A percentile compares a stretch with the other conserved stretches of the same genome.
These are phyloP conservation scores for Musa schizocarpa DNA, from an alignment of 176 grass and related monocot genomes.

Conservation along the genomic window DNA sequence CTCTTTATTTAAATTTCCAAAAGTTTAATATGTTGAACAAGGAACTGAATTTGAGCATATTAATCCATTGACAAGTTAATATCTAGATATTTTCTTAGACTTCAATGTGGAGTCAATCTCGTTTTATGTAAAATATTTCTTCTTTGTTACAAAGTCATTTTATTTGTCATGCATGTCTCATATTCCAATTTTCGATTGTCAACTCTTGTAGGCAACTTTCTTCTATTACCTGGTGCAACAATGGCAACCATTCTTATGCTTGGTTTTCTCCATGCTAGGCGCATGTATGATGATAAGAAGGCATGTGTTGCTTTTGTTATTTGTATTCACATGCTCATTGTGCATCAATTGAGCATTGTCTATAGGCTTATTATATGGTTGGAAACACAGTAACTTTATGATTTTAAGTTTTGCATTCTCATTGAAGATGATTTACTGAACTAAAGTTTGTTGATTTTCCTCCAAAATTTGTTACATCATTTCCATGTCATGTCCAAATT, in stretches of 20 bases:
- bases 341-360: not conserved
- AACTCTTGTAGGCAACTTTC: constrained; percentile 36
- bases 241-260: constrained; percentile 75
- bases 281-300: constrained; percentile 72
- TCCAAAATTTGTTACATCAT: not conserved
- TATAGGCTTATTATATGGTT: not conserved
- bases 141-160: not conserved
- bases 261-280: constrained; percentile 62
- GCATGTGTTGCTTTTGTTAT: constrained; percentile 9
- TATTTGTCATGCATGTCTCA: not conserved
- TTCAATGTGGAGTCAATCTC: not conserved
- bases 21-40: not conserved
- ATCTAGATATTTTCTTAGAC: not conserved
- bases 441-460: not conserved
- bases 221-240: constrained; percentile 66
- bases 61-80: constrained; percentile 1
- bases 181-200: not conserved
- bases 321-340: not conserved
- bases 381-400: not conserved
- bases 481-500: not conserved
- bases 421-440: not conserved
- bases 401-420: not conserved
- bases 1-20: not conserved
- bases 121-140: constrained; percentile 2
- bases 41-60: not conserved